phyloP scores from a whole-genome alignment of 805 yeast species.

The Candida insectalens region DNA sequence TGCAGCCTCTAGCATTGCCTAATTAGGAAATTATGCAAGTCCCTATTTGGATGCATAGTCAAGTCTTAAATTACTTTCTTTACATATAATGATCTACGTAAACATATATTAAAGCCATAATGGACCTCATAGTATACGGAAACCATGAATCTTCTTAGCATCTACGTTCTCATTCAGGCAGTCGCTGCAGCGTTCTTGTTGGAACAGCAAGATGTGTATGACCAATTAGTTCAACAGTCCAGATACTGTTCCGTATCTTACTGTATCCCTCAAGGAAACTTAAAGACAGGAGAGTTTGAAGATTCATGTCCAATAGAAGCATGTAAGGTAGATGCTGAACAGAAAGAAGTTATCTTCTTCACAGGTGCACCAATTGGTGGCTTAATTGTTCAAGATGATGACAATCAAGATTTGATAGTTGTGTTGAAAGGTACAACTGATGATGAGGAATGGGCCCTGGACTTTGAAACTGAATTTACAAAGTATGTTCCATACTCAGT shows the following conservation, averaged over 20 bases:
- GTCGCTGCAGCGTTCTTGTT: too few species aligned
- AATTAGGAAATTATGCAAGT: too few species aligned
- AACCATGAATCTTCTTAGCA: too few species aligned
- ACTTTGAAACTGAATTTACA: conserved; percentile 39
- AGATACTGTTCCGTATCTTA: conserved; percentile 25
- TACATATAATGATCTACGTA: too few species aligned
- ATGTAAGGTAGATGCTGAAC: conserved; percentile 16
- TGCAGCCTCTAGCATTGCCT: not conserved
- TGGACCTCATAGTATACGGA: too few species aligned
- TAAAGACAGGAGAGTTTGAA: conserved; percentile 16
- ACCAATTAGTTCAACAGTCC: too few species aligned
- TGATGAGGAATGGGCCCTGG: conserved; percentile 51
- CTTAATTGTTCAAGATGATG: conserved; percentile 39
- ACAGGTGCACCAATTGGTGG: conserved; percentile 46
- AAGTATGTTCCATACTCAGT: conserved; percentile 33
- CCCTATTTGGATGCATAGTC: too few species aligned
- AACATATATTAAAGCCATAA: too few species aligned
- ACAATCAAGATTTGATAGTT: conserved; percentile 31
- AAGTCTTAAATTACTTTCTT: too few species aligned
- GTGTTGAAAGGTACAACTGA: conserved; percentile 59
- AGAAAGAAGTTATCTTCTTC: conserved; percentile 28
- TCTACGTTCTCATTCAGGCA: too few species aligned
- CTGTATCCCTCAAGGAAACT: conserved; percentile 20
- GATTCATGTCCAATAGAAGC: conserved; percentile 26
- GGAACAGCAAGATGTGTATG: too few species aligned